Base-by-base conservation (phyloP, 441 rosid genomes). In the Codiaeum variegatum region DNA sequence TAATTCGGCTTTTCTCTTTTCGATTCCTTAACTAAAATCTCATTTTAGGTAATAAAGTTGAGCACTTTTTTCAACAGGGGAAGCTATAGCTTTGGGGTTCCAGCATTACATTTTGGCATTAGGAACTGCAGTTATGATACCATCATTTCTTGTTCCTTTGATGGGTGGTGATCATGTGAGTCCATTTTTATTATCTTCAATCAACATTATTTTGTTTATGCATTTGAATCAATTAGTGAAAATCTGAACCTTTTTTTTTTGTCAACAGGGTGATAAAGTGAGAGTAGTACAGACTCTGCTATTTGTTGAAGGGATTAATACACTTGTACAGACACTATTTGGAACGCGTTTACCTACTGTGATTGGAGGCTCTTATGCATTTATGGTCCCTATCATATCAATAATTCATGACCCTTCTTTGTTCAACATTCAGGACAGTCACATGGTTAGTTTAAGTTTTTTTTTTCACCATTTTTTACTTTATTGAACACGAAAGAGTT, bases 121-220 rank as follows among this genome's bases (percentile, higher is more conserved):
- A 72, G 99, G 99, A 71, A 93, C 97, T 69, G 99, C 97, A 12
- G 99, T 96, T 75, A 96, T 96, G 99, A 96, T 96, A 73, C 99
- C 99, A 74, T 86, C 99, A 12, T 81, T 96, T 87, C 96, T 96
- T 77, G 97, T 96, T 81, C 98, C 97, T 70, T 76, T 89, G 81
- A 96, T 96, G 98, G 99, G 98, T 70, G 98, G 99, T 55, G 78
- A 78, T 82, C 90, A 87, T 83, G 99, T 96, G 79, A 88, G 97
- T 79, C 42, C 23, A 28, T 80, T 65, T 47, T 5, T 21, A 40
- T 9, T 47, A 47, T 47, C 52, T 13, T 13, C 19, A 47, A 47
- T 47, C n/a, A 47, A 47, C 52, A 16, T 69, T 26, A 10, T 40
- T 34, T 78, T 36, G 19, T 56, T 49, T 16, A 38, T 67, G 24